Evolutionary conservation across 164 flowering plant species (phyloP), one percentile per base, ranked within the genome.

Genomic region (Stephania cephalantha): DNA sequence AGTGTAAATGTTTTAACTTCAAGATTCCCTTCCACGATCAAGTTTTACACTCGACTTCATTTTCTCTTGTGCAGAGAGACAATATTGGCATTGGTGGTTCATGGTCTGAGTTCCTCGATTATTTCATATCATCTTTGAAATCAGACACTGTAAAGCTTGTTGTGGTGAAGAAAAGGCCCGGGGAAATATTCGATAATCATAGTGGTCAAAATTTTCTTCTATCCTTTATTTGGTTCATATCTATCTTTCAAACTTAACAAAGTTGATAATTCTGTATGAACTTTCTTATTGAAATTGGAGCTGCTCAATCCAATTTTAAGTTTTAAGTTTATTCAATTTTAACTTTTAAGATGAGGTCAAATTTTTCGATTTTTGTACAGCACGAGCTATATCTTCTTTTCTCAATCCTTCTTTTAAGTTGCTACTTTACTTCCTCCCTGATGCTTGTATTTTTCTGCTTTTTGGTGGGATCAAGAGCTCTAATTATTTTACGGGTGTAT

Each of bases 51-150:
- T 17, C 8, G 65, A 42, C 46, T 25, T 69, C 35, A 10, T 12
- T 69, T 63, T 70, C 22, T 63, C 3, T 22, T 71, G 17, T 81
- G 81, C 89, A 94, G 96, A 88, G 88, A 79, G 95, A 89, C 71
- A 78, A 69, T 73, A 80, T 85, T 79, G 98, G 98, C 70, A 77
- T 92, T 58, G 95, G 94, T 72, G 97, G 95, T 65, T 81, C 91
- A n/a, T 90, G 89, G 94, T 83, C 87, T 13, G 94, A 91, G 55
- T 94, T 91, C 83, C 58, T 92, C 22, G 91, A 88, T 70, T 94
- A 94, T 80, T 65, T 90, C 1, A 31, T 79, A 8, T 82, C 90
- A 74, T 91, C 97, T 44, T 4, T 94, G 35, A 87, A 85, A 77
- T 87, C 96, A 29, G 85, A 80, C 45, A 88, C 87, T 79, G 88